phyloP scores from a whole-genome alignment of 805 yeast genomes.

The Candida railenensis region DNA sequence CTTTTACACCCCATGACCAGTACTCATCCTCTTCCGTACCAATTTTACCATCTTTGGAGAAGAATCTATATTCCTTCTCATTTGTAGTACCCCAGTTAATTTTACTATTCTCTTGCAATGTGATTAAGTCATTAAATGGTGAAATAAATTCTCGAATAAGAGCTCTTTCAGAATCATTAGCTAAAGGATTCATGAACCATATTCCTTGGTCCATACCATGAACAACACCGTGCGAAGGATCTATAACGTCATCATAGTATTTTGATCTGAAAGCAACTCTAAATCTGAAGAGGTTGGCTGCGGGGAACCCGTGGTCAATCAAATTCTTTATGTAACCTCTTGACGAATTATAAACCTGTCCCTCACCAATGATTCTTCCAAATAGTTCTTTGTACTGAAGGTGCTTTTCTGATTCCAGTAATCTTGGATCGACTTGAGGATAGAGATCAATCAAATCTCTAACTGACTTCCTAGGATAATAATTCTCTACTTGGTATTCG shows the following conservation, averaged over 20 bases:
- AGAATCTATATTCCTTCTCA: slow-evolving; percentile 20
- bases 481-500: slow-evolving; percentile 29
- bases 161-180: slow-evolving; percentile 22
- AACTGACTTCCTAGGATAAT: slow-evolving; percentile 29
- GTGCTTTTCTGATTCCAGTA: slow-evolving; percentile 12
- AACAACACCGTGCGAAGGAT: slow-evolving; percentile 25
- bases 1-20: slow-evolving; percentile 39
- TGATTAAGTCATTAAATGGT: slow-evolving; percentile 29
- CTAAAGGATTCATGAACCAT: slow-evolving; percentile 33
- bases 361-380: slow-evolving; percentile 36
- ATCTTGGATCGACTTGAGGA: slow-evolving; percentile 12
- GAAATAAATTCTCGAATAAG: slow-evolving; percentile 19
- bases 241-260: slow-evolving; percentile 18
- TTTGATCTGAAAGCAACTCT: slow-evolving; percentile 26
- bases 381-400: slow-evolving; percentile 20
- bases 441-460: slow-evolving; percentile 22
- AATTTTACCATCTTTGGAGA: slow-evolving; percentile 27
- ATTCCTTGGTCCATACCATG: slow-evolving; percentile 34
- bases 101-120: slow-evolving; percentile 17
- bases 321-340: slow-evolving; percentile 33
- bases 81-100: slow-evolving; percentile 28
- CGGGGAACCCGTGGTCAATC: slow-evolving; percentile 24
- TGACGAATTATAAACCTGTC: slow-evolving; percentile 38
- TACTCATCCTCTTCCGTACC: slow-evolving; percentile 24
- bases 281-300: slow-evolving; percentile 26